Conservation (phyloP, 2,329 filamentous ascomycete species). For the Lachnellula willkommii region DNA sequence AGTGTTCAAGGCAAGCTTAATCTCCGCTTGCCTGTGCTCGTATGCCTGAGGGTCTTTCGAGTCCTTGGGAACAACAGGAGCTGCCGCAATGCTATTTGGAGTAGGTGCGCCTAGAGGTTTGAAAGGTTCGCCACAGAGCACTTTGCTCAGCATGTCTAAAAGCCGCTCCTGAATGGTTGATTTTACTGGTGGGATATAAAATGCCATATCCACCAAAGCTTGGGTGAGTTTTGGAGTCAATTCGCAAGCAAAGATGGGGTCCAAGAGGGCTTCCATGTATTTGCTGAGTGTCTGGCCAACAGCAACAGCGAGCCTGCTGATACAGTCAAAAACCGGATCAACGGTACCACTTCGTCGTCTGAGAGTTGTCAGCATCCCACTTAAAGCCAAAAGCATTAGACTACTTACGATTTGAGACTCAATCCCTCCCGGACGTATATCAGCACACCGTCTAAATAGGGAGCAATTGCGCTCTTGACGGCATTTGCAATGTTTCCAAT, state of each 20-base stretch:
- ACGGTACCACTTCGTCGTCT: constrained; percentile 42
- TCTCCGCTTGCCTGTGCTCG: constrained; percentile 75
- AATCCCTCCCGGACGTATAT: constrained; percentile 90
- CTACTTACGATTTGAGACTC: constrained; percentile 64
- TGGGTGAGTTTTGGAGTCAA: constrained; percentile 90
- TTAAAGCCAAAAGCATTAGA: neutral
- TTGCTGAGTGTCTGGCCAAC: constrained; percentile 96
- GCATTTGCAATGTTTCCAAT: constrained; percentile 96
- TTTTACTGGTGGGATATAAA: constrained; percentile 95
- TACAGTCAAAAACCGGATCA: constrained; percentile 90
- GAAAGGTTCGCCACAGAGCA: constrained; percentile 88
- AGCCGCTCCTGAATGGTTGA: constrained; percentile 88
- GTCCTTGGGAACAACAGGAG: constrained; percentile 81
- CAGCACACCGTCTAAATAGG: constrained; percentile 90
- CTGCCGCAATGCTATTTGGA: constrained; percentile 69
- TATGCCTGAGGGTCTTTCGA: constrained; percentile 78
- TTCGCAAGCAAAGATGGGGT: constrained; percentile 95
- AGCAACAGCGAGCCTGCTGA: constrained; percentile 90
- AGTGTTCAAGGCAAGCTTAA: constrained; percentile 89
- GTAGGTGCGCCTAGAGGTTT: constrained; percentile 87
- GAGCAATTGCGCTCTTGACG: constrained; percentile 89
- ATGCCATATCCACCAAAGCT: constrained; percentile 95
- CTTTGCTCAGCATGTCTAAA: constrained; percentile 89
- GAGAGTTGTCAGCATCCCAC: constrained; percentile 27
- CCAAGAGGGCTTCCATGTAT: constrained; percentile 92